Evolutionary conservation across 2,329 filamentous ascomycete genomes (phyloP).

Genomic region (Plectosphaerella plurivora): DNA sequence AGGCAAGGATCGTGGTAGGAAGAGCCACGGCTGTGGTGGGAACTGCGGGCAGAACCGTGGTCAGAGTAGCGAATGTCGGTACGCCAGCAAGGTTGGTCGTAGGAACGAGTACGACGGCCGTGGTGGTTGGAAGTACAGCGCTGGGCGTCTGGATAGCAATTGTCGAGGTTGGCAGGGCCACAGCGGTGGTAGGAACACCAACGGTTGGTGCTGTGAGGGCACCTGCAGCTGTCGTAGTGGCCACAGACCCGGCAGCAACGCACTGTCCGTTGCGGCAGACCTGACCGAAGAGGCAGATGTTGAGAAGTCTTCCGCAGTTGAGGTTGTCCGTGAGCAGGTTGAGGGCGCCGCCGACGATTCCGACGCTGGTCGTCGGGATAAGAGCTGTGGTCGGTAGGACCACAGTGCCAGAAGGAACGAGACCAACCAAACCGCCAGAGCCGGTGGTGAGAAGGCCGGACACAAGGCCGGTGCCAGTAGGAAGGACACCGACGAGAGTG

Average conservation of each 20-base stretch:
- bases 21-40: neutral
- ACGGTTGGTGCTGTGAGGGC: neutral
- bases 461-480: too few species aligned
- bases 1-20: neutral
- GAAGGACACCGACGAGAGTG: too few species aligned
- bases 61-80: neutral
- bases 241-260: neutral
- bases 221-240: neutral
- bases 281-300: neutral
- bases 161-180: neutral
- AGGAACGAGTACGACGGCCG: neutral
- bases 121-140: neutral
- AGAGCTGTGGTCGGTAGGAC: neutral
- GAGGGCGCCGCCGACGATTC: neutral
- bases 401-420: neutral
- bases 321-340: neutral
- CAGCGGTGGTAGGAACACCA: neutral
- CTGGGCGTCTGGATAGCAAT: neutral
- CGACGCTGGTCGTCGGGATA: neutral
- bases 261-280: neutral
- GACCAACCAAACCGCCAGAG: too few species aligned
- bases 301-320: constrained; percentile 1
- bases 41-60: neutral
- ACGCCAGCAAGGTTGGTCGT: neutral
- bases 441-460: too few species aligned